Conservation (phyloP, 2,329 filamentous ascomycete genomes). For the Monilinia laxa region DNA sequence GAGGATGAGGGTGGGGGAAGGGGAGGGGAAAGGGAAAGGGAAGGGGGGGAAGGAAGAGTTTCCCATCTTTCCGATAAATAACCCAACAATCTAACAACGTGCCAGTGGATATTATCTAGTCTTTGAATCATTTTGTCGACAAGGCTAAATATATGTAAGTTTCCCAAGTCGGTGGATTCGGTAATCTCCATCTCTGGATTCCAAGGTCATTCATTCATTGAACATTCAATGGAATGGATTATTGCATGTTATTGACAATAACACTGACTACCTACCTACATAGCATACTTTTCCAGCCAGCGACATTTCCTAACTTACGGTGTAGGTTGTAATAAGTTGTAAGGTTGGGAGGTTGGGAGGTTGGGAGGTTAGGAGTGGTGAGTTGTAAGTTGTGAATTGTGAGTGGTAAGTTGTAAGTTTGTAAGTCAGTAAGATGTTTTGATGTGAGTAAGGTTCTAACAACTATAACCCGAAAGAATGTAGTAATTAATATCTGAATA, state of each 20-base stretch:
- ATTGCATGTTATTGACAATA: not conserved
- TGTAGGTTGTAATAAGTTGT: not conserved
- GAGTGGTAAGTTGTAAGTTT: too few relatives aligned
- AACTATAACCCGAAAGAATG: not conserved
- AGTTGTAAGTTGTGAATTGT: too few relatives aligned
- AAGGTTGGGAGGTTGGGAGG: too few relatives aligned
- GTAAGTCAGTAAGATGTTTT: not conserved
- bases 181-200: too few relatives aligned
- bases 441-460: not conserved
- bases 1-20: too few relatives aligned
- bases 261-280: not conserved
- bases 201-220: not conserved
- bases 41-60: not conserved
- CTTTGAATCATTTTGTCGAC: not conserved
- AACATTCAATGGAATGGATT: not conserved
- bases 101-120: not conserved
- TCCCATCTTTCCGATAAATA: conserved; percentile 9
- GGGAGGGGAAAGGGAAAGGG: too few relatives aligned
- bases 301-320: not conserved
- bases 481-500: too few relatives aligned
- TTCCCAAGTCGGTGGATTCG: not conserved
- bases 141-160: not conserved
- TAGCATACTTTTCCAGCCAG: not conserved
- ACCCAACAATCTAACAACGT: not conserved
- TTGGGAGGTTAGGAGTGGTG: too few relatives aligned